Base-by-base conservation (phyloP, 805 yeast genomes). In the Monosporozyma yasuniensis region DNA sequence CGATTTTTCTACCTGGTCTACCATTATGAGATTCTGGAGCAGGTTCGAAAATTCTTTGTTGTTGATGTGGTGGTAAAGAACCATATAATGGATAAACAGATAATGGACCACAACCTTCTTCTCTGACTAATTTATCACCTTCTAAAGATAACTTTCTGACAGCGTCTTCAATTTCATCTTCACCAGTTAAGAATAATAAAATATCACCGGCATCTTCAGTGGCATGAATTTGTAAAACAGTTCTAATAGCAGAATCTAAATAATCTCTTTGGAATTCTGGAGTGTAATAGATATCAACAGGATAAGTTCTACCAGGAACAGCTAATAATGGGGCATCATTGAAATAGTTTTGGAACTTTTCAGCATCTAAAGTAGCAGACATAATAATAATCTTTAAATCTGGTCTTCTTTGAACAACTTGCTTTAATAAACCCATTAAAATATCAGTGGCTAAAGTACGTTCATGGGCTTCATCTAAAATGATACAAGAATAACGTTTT, bases 321-420 rank as follows among this genome's bases (percentile, higher is more conserved):
- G 97, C 96, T 54, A 91, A 76, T 56, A 93, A 72, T 39, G 99
- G 99, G 4, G 98, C 97, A 61, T 84, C 81, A 64, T 83, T 79
- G 72, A 93, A 91, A 67, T 93, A 91, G 16, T 67, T 70, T 71
- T 91, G 98, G 69, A 90, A 91, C 73, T 91, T 93, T 67, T 89
- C 93, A 3, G 98, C 97, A 71, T 91, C 98, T 65, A 91, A 76
- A 2, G 99, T 93, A 54, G 98, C 99, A 59, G 97, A 89, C 98
- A 91, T 91, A 65, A 91, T 82, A 55, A 91, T 89, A 58, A 91
- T 78, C 66, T 93, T 93, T 62, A 91, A 75, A 62, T 91, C 97
- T 19, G 87, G 83, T 68, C 98, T 79, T 67, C 95, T 78, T 34
- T 67, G 58, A 27, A 87, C 78, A 44, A 91, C 83, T 63, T 89